Conservation (phyloP, 495 filamentous ascomycete genomes). For the Elaphomyces granulatus region DNA sequence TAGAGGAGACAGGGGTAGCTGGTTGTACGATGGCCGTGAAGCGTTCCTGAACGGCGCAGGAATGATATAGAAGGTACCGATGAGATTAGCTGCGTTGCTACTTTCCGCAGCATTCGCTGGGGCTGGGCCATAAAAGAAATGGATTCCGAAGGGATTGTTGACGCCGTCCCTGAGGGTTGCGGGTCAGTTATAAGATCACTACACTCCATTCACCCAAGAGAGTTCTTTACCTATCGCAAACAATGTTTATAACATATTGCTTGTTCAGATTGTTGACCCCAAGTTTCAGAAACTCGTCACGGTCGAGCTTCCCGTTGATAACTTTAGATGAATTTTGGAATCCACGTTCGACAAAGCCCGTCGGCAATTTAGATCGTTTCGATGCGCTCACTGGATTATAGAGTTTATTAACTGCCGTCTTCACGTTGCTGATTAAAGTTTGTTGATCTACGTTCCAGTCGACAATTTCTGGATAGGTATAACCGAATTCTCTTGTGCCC, state of each 20-base stretch:
- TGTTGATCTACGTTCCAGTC: constrained; percentile 17
- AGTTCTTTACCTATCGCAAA: constrained; percentile 1
- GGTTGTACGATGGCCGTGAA: not conserved
- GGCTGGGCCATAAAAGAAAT: constrained; percentile 6
- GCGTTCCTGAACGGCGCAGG: not conserved
- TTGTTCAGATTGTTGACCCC: constrained; percentile 5
- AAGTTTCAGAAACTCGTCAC: not conserved
- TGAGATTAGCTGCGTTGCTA: constrained; percentile 1
- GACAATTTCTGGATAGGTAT: constrained; percentile 35
- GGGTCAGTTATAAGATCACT: too few species aligned
- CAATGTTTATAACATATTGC: constrained; percentile 5
- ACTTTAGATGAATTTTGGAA: too few species aligned
- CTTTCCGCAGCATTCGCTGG: not conserved
- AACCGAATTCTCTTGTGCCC: constrained; percentile 23
- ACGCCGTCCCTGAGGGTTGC: not conserved
- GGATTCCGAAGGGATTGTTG: constrained; percentile 4
- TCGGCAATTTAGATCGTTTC: not conserved
- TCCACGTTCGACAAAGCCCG: not conserved
- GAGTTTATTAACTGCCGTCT: constrained; percentile 19
- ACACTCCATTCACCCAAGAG: too few species aligned
- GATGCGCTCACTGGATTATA: constrained; percentile 9
- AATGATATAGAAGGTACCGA: not conserved
- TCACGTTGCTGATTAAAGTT: constrained; percentile 15
- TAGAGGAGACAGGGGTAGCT: not conserved
- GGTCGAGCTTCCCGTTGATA: not conserved